phyloP scores from a whole-genome alignment of 1,284 basidiomycete genomes.

The Ustilago loliicola region DNA sequence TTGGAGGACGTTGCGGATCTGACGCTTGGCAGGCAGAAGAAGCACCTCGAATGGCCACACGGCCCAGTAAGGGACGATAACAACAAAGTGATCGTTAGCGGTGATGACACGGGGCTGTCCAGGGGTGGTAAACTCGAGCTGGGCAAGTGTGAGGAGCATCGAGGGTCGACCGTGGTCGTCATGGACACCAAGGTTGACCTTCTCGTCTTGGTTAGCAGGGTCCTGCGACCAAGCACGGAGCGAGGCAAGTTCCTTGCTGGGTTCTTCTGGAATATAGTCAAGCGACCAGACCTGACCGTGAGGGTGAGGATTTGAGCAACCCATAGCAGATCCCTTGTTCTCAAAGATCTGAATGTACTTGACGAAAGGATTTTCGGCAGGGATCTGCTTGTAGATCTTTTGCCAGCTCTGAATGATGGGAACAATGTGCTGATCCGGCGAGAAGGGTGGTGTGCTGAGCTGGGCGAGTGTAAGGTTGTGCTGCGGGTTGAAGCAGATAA shows the following conservation, averaged over 20 bases:
- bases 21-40: conserved; percentile 56
- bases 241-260: conserved; percentile 56
- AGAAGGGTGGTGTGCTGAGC: conserved; percentile 73
- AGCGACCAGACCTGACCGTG: conserved; percentile 91
- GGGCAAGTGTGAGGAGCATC: conserved; percentile 86
- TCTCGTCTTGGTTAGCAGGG: conserved; percentile 28
- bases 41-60: conserved; percentile 93
- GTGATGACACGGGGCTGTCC: conserved; percentile 78
- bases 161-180: conserved; percentile 78
- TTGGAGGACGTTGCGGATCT: conserved; percentile 56
- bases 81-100: conserved; percentile 83
- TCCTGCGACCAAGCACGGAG: conserved; percentile 56
- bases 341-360: conserved; percentile 73
- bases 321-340: conserved; percentile 97
- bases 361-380: conserved; percentile 65
- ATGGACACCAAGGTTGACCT: conserved; percentile 72
- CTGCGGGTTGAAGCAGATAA: conserved; percentile 88
- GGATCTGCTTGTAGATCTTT: conserved; percentile 63
- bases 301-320: conserved; percentile 94
- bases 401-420: conserved; percentile 83
- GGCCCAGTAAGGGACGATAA: conserved; percentile 95
- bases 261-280: conserved; percentile 67
- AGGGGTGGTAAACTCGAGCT: conserved; percentile 77
- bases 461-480: conserved; percentile 91
- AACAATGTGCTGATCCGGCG: conserved; percentile 76